These are phyloP conservation scores for Herpetomonas tarakana DNA, from an alignment of 208 protist species.

Conservation along the genomic window DNA sequence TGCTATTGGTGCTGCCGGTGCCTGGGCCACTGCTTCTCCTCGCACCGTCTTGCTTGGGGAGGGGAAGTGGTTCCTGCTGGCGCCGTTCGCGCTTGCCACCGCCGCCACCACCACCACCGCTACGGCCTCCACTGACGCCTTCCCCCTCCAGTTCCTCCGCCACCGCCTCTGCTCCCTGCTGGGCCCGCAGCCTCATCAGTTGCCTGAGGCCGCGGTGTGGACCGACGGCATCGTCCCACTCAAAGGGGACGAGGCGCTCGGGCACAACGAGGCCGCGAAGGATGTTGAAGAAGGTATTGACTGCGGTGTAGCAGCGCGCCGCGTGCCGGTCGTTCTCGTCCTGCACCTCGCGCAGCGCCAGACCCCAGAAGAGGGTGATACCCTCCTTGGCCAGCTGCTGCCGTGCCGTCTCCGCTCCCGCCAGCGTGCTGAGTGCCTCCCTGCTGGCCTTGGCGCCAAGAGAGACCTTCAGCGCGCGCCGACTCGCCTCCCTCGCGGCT, in stretches of 20 bases:
- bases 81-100: constrained; percentile 33
- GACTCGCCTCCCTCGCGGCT: constrained; percentile 36
- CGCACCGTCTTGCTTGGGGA: constrained; percentile 17
- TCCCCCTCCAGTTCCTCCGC: constrained; percentile 24
- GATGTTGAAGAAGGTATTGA: constrained; percentile 63
- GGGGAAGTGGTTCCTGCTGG: constrained; percentile 57
- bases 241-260: constrained; percentile 49
- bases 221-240: constrained; percentile 34
- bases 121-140: too few relatives aligned
- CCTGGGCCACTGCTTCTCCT: not conserved
- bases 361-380: constrained; percentile 53
- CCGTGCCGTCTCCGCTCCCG: constrained; percentile 41
- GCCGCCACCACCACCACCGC: constrained; percentile 1
- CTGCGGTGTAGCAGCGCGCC: constrained; percentile 49
- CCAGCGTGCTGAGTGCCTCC: constrained; percentile 31
- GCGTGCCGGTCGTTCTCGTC: constrained; percentile 68
- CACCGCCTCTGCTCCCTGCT: constrained; percentile 33
- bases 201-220: constrained; percentile 74
- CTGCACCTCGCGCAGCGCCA: constrained; percentile 66
- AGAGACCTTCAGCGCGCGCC: constrained; percentile 54
- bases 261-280: constrained; percentile 60
- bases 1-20: constrained; percentile 1
- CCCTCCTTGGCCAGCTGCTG: constrained; percentile 25
- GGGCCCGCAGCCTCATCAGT: constrained; percentile 56
- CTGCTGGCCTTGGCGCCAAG: constrained; percentile 46